A percentile compares a stretch with the other conserved stretches of the same genome.
These are phyloP conservation scores for Heterobasidion annosum DNA, from an alignment of 1,284 basidiomycete genomes.

Conservation along the genomic window DNA sequence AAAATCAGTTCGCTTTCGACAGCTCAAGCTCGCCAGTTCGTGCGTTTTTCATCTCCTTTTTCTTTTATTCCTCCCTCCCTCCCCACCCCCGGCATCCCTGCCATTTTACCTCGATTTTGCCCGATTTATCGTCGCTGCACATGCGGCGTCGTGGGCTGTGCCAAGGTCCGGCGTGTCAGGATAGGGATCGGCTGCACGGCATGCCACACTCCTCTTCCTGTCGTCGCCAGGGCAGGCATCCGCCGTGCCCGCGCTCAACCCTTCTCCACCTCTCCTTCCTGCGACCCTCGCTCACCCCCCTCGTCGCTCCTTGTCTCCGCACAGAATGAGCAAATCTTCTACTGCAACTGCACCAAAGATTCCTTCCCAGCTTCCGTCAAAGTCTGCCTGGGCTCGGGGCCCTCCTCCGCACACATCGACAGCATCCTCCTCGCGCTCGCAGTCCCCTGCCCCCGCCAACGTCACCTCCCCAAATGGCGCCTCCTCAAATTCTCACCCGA, in stretches of 20 bases:
- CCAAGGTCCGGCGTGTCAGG: too few relatives aligned
- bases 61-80: background rate
- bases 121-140: background rate
- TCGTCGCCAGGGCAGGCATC: background rate
- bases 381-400: constrained; percentile 80
- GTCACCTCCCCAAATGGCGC: constrained; percentile 32
- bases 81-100: too few relatives aligned
- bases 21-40: constrained; percentile 38
- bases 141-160: background rate
- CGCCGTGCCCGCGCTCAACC: too few relatives aligned
- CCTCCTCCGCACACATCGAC: constrained; percentile 53
- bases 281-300: background rate
- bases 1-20: constrained; percentile 25
- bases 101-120: too few relatives aligned
- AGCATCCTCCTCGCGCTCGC: constrained; percentile 59
- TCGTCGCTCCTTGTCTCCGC: background rate
- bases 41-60: constrained; percentile 23
- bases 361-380: constrained; percentile 57
- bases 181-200: background rate
- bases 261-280: background rate
- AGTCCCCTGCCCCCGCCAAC: constrained; percentile 57
- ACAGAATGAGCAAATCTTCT: constrained; percentile 82
- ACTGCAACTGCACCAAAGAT: constrained; percentile 62
- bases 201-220: background rate
- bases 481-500: constrained; percentile 19